Percentiles rank a stretch among this genome's conserved stretches.
Evolutionary conservation across 495 filamentous ascomycete genomes (phyloP).

Genomic region (Elaphomyces granulatus): DNA sequence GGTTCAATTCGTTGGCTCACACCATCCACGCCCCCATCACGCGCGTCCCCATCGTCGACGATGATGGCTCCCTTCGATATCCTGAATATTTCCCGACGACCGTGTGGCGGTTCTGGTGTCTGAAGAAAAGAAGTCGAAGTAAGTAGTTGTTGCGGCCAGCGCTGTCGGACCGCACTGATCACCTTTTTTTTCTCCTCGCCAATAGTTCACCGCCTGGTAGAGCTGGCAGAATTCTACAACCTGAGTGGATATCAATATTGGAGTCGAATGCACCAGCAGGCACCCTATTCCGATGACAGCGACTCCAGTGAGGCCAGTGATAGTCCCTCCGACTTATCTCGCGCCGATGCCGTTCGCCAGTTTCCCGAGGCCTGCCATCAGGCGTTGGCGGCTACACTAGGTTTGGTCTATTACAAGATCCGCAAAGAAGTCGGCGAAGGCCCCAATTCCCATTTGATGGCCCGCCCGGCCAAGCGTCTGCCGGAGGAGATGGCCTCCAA

Average conservation of each 20-base stretch:
- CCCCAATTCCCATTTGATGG: constrained; percentile 11
- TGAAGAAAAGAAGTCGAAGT: constrained; percentile 31
- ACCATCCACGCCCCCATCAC: constrained; percentile 26
- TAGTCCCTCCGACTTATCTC: constrained; percentile 16
- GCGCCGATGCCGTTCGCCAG: constrained; percentile 21
- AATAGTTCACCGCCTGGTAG: constrained; percentile 27
- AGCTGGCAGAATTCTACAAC: constrained; percentile 31
- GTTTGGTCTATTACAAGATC: constrained; percentile 30
- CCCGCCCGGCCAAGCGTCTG: constrained; percentile 23
- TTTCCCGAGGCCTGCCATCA: constrained; percentile 29
- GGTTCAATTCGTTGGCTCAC: constrained; percentile 29
- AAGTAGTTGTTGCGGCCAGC: no score
- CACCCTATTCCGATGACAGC: constrained; percentile 19
- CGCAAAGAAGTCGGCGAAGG: constrained; percentile 29
- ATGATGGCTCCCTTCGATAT: constrained; percentile 23
- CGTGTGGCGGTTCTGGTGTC: constrained; percentile 31
- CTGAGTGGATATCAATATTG: constrained; percentile 28
- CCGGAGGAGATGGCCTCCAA: constrained; percentile 21
- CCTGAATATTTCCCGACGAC: constrained; percentile 28
- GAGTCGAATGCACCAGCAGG: constrained; percentile 19
- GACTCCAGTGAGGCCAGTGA: constrained; percentile 29
- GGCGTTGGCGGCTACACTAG: constrained; percentile 27
- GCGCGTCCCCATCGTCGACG: constrained; percentile 22
- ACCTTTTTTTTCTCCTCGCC: no score
- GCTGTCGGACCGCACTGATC: no score